Evolutionary conservation across 768 basidiomycete genomes (phyloP), one percentile per base, ranked within the genome.

Genomic region (Agrocybe chaxingu): DNA sequence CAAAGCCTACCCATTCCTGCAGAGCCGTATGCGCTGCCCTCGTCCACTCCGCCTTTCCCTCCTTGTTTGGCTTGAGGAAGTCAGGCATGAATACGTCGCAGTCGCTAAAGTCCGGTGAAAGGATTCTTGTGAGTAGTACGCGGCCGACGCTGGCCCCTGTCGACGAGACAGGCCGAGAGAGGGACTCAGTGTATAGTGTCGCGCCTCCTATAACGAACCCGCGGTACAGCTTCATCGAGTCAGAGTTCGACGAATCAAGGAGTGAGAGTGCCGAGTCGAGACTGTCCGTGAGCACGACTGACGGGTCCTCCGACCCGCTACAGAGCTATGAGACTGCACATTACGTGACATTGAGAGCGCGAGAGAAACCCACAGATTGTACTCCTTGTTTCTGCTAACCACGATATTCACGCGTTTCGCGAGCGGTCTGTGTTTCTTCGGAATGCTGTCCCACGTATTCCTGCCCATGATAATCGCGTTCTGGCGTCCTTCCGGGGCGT

Each of bases 391-490:
- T 43, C 78, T 74, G 66, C 82, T 86, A 52, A 95, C 69, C 50
- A 99, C 83, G 19, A 95, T 65, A 62, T 98, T 99, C 48, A 78
- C 48, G 44, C 97, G 77, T 39, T 77, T 79, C 37, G 78, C 73
- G 13, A 99, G 76, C 4, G 97, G 97, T 54, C 89, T 77, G 69
- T 87, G 89, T 65, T 84, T 89, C 13, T 62, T 56, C 7, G 97
- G 96, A 48, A 99, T 98, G 64, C 91, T 91, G 70, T 98, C 93
- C 97, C 97, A 99, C 10, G 94, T 96, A 62, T 90, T 93, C 49
- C 96, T 79, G 9, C 97, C 97, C 96, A 99, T 98, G 48, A 98
- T 72, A 13, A 98, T 86, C 1, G 80, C 82, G 68, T 98, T 98
- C 51, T 64, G 70, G 40, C 61, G 64, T 5, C 73, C 77, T 34